Evolutionary conservation across 2,329 filamentous ascomycete genomes (phyloP), one percentile per base, ranked within the genome.

Genomic region (Didymosphaeria variabile): DNA sequence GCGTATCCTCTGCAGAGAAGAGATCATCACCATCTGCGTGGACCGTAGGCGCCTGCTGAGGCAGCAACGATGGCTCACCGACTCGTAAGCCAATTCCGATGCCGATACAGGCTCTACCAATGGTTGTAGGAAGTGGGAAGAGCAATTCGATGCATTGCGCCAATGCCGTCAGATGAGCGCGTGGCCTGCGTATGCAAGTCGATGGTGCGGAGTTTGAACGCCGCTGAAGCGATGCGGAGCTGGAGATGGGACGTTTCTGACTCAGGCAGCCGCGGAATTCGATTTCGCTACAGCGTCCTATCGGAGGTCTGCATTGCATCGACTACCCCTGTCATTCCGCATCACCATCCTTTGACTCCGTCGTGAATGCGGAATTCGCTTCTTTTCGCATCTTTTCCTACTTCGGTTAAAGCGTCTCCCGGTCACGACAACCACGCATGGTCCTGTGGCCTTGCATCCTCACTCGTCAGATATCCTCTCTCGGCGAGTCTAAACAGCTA

Each of bases 161-260:
- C 45, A 57, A 50, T 32, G 45, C 46, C 55, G 36, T 40, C 50
- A 29, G n/a, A 19, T 10, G 40, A 42, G 38, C 29, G 42, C 40
- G 52, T 29, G 38, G 38, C 40, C 52, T 32, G n/a, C 40, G 47
- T 55, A 36, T 47, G 53, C 42, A 57, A 9, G 34, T 32, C 12
- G 31, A 57, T 12, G n/a, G 26, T 32, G 29, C 55, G 55, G 55
- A 50, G 34, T 57, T 57, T 15, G 15, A 49, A n/a, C 23, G 26
- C 45, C 55, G 54, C 8, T 44, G 29, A 12, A 19, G 38, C 1
- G 38, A 38, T 31, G 23, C 52, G 52, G 38, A 45, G 26, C 15
- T 45, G 9, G 38, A 21, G 15, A 5, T 12, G 9, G 32, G 32
- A 23, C 21, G 31, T 5, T 52, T 32, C 36, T 55, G 52, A 55